Base-by-base conservation (phyloP, 164 flowering plant species). In the Aristolochia contorta region DNA sequence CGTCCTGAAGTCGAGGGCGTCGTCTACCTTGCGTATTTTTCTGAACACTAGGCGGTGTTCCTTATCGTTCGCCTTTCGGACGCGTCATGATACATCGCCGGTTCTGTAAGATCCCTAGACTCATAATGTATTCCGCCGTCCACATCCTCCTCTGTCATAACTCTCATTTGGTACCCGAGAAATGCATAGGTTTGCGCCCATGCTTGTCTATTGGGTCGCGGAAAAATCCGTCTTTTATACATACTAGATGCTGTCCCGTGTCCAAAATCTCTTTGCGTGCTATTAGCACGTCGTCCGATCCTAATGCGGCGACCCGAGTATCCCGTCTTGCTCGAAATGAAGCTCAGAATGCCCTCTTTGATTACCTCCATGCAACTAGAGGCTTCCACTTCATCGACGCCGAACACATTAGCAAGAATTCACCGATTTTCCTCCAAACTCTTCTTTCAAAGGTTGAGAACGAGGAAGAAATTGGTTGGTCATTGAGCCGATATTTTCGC, bases 321-420 rank as follows among this genome's bases (percentile, higher is more conserved):
- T 12, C 71, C 48, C 73, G 59, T 20, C n/a, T 54, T 0, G 49
- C 32, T 15, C 58, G 49, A 41, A 61, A 46, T 54, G 70, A 71
- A 56, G 85, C 91, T 0, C 83, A 82, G 65, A 71, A 61, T 59
- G 88, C 84, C 57, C 66, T 89, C 30, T 65, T 85, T n/a, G 95
- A 90, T 0, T 90, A 90, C 63, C 75, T 90, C 25, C 83, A 90
- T 51, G 61, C 53, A 47, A 90, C 97, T 60, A 75, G 95, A 53
- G 58, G 75, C 64, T 66, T 90, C 54, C 75, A 37, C 37, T 82
- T 81, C 60, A 14, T 59, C 24, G 89, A 84, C 68, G 97, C 97
- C 5, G 95, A 90, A 52, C 65, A 75, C 62, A 79, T 87, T 67
- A 83, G 95, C 70, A 84, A 68, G 69, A 82, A 85, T 61, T 77